phyloP scores from a whole-genome alignment of 1,284 basidiomycete genomes.

The Anthracocystis panici-leucophaei region DNA sequence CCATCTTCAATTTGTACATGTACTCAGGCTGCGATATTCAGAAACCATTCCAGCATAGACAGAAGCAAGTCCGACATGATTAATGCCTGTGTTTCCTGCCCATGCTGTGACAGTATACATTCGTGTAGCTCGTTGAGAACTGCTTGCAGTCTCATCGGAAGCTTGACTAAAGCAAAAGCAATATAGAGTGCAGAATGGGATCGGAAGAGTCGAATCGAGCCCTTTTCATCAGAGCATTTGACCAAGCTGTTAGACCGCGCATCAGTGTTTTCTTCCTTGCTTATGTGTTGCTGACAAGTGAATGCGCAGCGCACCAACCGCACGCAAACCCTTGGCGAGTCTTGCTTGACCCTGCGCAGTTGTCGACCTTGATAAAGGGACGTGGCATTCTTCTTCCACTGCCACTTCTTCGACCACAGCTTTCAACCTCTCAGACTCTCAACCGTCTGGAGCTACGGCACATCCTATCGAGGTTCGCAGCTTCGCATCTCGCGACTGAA shows the following conservation, averaged over 20 bases:
- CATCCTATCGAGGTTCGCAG: not conserved
- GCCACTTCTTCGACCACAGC: not conserved
- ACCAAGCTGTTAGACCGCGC: too few relatives aligned
- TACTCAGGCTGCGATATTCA: constrained; percentile 48
- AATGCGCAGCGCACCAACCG: constrained; percentile 1
- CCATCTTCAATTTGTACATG: constrained; percentile 36
- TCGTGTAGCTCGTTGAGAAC: too few relatives aligned
- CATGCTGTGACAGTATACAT: too few relatives aligned
- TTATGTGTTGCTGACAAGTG: constrained; percentile 11
- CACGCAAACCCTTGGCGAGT: constrained; percentile 1
- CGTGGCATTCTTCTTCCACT: constrained; percentile 9
- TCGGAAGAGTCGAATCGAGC: too few relatives aligned
- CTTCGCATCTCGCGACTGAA: not conserved
- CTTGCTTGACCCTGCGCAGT: not conserved
- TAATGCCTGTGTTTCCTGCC: too few relatives aligned
- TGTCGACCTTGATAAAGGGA: not conserved
- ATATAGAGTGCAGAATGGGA: too few relatives aligned
- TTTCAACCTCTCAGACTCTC: not conserved
- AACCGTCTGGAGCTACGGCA: not conserved
- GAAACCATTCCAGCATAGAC: constrained; percentile 11
- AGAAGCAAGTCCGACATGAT: too few relatives aligned
- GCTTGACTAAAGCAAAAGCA: too few relatives aligned
- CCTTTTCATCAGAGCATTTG: too few relatives aligned
- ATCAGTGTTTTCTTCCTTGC: not conserved
- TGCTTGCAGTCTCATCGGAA: too few relatives aligned